phyloP scores from a whole-genome alignment of 2,329 filamentous ascomycete genomes.

The Ascochyta clinopodiicola region DNA sequence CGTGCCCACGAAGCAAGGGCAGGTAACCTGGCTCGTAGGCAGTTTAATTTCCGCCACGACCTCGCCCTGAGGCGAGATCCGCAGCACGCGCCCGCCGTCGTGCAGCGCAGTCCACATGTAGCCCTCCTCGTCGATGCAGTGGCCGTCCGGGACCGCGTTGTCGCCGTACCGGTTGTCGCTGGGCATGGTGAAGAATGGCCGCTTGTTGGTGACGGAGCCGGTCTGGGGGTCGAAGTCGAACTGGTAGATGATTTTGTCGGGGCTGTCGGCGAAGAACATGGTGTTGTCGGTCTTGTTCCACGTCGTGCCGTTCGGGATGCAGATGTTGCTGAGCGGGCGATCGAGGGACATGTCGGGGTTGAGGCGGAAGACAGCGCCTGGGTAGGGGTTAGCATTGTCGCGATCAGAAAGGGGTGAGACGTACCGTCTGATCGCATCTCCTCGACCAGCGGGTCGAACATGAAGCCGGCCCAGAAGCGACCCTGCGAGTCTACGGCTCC shows the following conservation, averaged over 20 bases:
- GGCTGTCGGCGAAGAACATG: slow-evolving; percentile 85
- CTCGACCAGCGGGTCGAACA: slow-evolving; percentile 78
- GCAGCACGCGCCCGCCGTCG: slow-evolving; percentile 76
- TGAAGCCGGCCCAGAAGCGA: slow-evolving; percentile 83
- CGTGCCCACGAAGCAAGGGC: slow-evolving; percentile 77
- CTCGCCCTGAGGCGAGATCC: slow-evolving; percentile 72
- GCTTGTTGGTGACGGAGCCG: slow-evolving; percentile 70
- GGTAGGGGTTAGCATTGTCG: not conserved
- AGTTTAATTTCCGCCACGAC: slow-evolving; percentile 76
- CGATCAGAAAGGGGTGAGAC: not conserved
- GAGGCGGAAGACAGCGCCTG: slow-evolving; percentile 77
- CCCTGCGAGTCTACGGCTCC: slow-evolving; percentile 81
- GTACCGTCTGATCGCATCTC: slow-evolving; percentile 55
- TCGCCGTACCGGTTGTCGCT: slow-evolving; percentile 57
- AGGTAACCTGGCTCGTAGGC: slow-evolving; percentile 81
- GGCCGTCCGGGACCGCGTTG: slow-evolving; percentile 74
- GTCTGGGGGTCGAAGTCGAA: slow-evolving; percentile 74
- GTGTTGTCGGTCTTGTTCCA: slow-evolving; percentile 77
- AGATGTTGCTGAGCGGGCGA: slow-evolving; percentile 67
- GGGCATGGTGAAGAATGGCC: slow-evolving; percentile 75
- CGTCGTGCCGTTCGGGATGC: slow-evolving; percentile 83
- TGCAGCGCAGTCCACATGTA: slow-evolving; percentile 90
- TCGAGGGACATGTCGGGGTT: slow-evolving; percentile 66
- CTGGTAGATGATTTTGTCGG: slow-evolving; percentile 71
- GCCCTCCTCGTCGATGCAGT: slow-evolving; percentile 82